Evolutionary conservation across 192 early-diverging fungal genomes (phyloP).

Genomic region (Umbelopsis ramanniana): DNA sequence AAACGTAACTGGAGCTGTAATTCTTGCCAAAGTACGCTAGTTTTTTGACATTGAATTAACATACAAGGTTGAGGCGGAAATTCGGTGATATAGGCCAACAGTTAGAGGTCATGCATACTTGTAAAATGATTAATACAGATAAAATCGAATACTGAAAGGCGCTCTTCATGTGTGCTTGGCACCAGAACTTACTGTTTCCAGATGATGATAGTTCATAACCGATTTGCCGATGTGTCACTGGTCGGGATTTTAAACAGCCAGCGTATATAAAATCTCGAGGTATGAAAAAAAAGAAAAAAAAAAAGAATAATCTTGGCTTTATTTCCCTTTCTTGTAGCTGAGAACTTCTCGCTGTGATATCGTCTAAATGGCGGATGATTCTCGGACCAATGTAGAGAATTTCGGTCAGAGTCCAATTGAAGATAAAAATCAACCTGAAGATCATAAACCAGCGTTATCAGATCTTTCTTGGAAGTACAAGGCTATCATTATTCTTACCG

Average conservation of each 20-base stretch:
- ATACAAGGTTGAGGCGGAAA: no score
- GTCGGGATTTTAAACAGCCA: not conserved
- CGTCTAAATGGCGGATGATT: not conserved
- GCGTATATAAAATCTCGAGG: not conserved
- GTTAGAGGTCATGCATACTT: no score
- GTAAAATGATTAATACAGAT: no score
- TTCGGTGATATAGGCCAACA: no score
- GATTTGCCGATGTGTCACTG: not conserved
- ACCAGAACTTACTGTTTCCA: not conserved
- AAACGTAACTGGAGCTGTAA: no score
- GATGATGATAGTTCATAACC: not conserved
- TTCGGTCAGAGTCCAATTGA: not conserved
- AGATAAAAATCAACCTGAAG: not conserved
- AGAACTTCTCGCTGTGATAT: no score
- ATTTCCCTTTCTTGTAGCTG: not conserved
- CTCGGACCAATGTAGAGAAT: not conserved
- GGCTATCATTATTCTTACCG: not conserved
- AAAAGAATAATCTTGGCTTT: not conserved
- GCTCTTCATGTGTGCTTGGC: not conserved
- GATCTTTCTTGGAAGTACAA: constrained; percentile 9
- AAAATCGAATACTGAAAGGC: no score
- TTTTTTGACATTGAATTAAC: no score
- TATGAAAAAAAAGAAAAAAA: not conserved
- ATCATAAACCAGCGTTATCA: not conserved
- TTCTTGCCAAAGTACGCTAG: no score